A percentile compares a stretch with the other conserved stretches of the same genome.
Conservation (phyloP, 768 basidiomycete species). For the Cyclocybe cylindracea region DNA sequence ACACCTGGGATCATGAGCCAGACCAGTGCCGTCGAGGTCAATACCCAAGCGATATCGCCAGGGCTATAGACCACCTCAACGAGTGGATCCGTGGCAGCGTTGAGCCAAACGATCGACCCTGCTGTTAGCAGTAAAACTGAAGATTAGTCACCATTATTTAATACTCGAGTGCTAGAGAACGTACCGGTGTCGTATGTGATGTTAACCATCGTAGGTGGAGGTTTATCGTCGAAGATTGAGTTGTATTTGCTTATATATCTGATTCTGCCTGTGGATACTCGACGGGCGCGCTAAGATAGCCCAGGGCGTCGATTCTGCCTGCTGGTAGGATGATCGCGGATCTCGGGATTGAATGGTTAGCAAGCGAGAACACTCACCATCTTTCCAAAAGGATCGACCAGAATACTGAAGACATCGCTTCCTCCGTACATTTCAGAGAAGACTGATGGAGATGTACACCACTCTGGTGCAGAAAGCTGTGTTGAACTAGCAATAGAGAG, state of each 20-base stretch:
- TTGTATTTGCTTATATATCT: conserved; percentile 1
- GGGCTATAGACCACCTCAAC: conserved; percentile 37
- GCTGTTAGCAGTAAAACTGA: conserved; percentile 9
- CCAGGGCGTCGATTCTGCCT: no score
- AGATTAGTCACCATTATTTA: not conserved
- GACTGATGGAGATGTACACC: no score
- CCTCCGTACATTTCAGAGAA: no score
- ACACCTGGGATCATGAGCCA: conserved; percentile 87
- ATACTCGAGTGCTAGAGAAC: conserved; percentile 4
- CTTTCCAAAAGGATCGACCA: no score
- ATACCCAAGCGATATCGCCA: conserved; percentile 59
- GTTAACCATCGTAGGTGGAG: conserved; percentile 28
- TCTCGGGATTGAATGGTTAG: no score
- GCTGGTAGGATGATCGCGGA: no score
- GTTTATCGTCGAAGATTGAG: not conserved
- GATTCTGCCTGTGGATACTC: not conserved
- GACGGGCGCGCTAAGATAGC: no score
- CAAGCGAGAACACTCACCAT: no score
- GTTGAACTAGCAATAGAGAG: no score
- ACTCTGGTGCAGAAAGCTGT: no score
- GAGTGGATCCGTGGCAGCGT: conserved; percentile 14
- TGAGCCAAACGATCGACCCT: conserved; percentile 17
- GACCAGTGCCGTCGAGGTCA: conserved; percentile 79
- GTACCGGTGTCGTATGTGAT: conserved; percentile 35
- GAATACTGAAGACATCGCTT: no score